Conservation (phyloP, 202 grass and related monocot genomes). For the Schoenoplectus tabernaemontani region DNA sequence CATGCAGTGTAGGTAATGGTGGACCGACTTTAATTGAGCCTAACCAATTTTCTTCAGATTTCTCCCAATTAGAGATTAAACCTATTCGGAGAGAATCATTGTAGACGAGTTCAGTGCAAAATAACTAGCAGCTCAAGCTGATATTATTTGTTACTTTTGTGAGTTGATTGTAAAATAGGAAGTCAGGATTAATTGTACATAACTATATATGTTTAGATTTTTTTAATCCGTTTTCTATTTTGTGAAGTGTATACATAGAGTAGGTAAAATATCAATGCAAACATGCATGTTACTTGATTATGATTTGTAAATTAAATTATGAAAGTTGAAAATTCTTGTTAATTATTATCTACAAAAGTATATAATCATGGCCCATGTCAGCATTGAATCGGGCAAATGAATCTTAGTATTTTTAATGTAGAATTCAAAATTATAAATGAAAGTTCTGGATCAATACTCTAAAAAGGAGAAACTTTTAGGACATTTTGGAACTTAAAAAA, state of each 20-base stretch:
- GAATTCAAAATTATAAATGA: background rate
- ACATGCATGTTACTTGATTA: background rate
- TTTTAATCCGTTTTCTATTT: background rate
- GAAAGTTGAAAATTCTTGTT: background rate
- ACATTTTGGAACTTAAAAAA: background rate
- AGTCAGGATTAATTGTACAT: background rate
- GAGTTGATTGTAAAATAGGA: background rate
- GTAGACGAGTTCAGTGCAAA: background rate
- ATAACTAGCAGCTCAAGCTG: background rate
- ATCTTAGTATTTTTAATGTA: background rate
- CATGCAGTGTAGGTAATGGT: background rate
- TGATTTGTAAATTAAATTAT: background rate
- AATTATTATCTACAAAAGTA: background rate
- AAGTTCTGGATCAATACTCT: background rate
- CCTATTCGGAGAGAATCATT: background rate
- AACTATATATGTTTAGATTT: background rate
- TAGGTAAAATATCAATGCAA: background rate
- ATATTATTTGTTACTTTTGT: background rate
- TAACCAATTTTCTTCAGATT: conserved; percentile 8
- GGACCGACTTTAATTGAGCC: background rate
- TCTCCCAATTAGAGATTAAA: background rate
- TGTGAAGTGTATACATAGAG: background rate
- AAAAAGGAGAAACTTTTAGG: background rate
- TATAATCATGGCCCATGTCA: background rate
- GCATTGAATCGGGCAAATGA: background rate